Evolutionary conservation across 1,284 basidiomycete species (phyloP).

Genomic region (Ceratobasidium papillatum): DNA sequence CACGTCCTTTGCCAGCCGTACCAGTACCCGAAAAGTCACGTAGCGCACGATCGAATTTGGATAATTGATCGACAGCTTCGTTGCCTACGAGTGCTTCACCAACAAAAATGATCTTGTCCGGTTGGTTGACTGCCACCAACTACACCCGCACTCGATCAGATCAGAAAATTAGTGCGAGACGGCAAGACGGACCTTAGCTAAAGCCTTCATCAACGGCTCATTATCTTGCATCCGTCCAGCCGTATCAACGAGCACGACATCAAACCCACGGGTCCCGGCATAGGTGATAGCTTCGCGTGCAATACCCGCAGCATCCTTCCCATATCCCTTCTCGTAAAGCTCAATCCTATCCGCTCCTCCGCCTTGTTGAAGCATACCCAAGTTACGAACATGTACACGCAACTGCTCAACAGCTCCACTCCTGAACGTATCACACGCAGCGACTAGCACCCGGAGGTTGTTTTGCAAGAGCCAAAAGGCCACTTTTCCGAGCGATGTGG

Average conservation of each 20-base stretch:
- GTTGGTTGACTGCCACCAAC: constrained; percentile 90
- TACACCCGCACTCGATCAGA: constrained; percentile 50
- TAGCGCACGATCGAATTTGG: constrained; percentile 91
- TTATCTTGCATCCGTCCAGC: constrained; percentile 99
- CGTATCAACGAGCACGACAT: constrained; percentile 95
- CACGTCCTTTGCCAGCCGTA: constrained; percentile 70
- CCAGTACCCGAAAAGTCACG: constrained; percentile 81
- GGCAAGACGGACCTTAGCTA: constrained; percentile 77
- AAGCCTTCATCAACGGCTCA: constrained; percentile 96
- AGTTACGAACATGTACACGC: constrained; percentile 93
- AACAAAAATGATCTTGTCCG: constrained; percentile 96
- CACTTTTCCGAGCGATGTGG: constrained; percentile 97
- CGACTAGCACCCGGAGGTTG: constrained; percentile 90
- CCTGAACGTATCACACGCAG: constrained; percentile 98
- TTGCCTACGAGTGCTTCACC: constrained; percentile 96
- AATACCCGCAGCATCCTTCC: constrained; percentile 97
- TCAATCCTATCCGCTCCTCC: constrained; percentile 68
- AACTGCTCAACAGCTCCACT: constrained; percentile 98
- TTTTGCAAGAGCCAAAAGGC: constrained; percentile 99
- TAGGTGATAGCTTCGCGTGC: constrained; percentile 93
- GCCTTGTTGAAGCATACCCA: constrained; percentile 79
- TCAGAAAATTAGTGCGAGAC: constrained; percentile 1
- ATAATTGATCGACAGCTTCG: constrained; percentile 94
- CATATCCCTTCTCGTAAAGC: constrained; percentile 95
- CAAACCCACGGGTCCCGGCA: constrained; percentile 88